phyloP scores from a whole-genome alignment of 768 basidiomycete genomes.

The Tulasnella sp. region DNA sequence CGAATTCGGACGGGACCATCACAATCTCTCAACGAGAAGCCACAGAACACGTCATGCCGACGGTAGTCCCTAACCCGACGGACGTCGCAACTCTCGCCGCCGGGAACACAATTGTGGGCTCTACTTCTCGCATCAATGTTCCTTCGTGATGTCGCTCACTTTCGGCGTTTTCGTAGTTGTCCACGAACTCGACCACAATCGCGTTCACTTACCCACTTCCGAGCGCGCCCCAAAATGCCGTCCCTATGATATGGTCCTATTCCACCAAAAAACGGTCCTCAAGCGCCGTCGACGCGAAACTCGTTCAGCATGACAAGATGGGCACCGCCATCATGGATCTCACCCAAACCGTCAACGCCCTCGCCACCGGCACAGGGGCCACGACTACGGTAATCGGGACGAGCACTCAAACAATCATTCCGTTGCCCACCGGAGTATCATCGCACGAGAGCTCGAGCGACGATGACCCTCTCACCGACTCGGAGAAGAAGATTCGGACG shows the following conservation, averaged over 20 bases:
- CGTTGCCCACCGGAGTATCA: constrained; percentile 1
- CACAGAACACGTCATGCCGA: constrained; percentile 51
- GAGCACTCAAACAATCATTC: not conserved
- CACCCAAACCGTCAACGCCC: constrained; percentile 37
- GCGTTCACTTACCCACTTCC: constrained; percentile 29
- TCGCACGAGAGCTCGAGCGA: not conserved
- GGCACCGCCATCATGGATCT: constrained; percentile 49
- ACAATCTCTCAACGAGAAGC: constrained; percentile 65
- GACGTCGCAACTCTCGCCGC: constrained; percentile 45
- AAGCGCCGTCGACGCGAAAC: constrained; percentile 42
- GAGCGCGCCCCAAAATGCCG: constrained; percentile 30
- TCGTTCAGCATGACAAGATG: constrained; percentile 49
- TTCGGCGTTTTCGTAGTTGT: not conserved
- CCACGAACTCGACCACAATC: constrained; percentile 10
- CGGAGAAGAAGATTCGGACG: constrained; percentile 41
- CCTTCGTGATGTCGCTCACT: constrained; percentile 32
- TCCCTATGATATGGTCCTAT: constrained; percentile 57
- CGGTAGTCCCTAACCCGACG: constrained; percentile 50
- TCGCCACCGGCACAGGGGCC: constrained; percentile 9
- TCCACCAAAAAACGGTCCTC: constrained; percentile 47
- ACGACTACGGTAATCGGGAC: constrained; percentile 8
- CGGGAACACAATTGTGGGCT: constrained; percentile 41
- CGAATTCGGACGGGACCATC: constrained; percentile 53
- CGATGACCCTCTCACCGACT: constrained; percentile 27
- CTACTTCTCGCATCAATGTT: constrained; percentile 10